Conservation (phyloP, 1,139 yeast genomes). For the Yamadazyma trypodendri region DNA sequence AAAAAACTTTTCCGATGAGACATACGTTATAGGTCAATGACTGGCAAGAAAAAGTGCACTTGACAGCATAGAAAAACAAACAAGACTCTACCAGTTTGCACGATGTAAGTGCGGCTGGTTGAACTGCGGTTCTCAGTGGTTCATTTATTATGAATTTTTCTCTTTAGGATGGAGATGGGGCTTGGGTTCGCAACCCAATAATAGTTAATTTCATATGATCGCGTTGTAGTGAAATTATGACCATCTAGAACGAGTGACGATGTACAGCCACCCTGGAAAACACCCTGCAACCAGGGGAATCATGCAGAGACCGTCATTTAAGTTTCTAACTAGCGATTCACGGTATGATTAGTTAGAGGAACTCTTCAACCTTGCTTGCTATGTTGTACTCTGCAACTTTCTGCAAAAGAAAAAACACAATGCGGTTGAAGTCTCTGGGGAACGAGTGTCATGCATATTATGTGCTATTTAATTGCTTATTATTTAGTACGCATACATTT, state of each 20-base stretch:
- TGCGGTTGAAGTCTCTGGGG: too few relatives aligned
- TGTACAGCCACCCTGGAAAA: too few relatives aligned
- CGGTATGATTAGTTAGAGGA: too few relatives aligned
- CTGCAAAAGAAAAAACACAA: neutral
- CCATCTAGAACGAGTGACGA: neutral
- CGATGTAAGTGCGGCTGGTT: neutral
- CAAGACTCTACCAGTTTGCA: too few relatives aligned
- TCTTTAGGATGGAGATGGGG: neutral
- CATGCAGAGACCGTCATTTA: too few relatives aligned
- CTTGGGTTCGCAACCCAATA: neutral
- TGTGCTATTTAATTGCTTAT: neutral
- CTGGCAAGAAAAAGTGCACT: neutral
- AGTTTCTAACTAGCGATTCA: too few relatives aligned
- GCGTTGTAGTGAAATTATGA: neutral
- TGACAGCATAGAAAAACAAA: neutral
- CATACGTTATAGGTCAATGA: neutral
- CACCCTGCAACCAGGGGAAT: too few relatives aligned
- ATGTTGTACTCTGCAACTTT: too few relatives aligned
- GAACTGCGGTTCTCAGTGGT: neutral
- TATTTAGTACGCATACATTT: neutral
- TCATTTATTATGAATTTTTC: neutral
- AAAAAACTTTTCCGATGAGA: neutral
- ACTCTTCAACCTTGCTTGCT: too few relatives aligned
- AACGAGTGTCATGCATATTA: neutral
- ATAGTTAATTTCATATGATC: neutral